These are phyloP conservation scores for Dryas octopetala DNA, from an alignment of 306 rosid genomes.

Conservation along the genomic window DNA sequence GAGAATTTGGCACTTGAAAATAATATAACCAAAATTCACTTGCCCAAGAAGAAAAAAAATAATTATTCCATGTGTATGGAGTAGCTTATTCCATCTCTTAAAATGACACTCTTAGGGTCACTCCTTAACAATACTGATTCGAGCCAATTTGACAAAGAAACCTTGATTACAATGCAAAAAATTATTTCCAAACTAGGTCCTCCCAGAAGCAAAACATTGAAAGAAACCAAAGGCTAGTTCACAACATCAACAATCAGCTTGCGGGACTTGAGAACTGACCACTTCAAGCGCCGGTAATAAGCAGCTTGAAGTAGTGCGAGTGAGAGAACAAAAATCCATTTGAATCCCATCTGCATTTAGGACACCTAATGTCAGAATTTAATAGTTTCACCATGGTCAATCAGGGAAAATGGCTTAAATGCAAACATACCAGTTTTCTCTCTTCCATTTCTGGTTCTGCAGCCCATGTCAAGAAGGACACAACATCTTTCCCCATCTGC, in stretches of 20 bases:
- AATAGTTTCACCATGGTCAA: not conserved
- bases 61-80: constrained; percentile 24
- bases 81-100: constrained; percentile 56
- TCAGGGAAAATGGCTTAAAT: not conserved
- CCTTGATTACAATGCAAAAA: constrained; percentile 42
- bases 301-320: constrained; percentile 93
- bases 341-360: constrained; percentile 90
- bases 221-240: constrained; percentile 53
- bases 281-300: constrained; percentile 83
- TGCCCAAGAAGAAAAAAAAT: constrained; percentile 10
- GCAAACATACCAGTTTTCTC: constrained; percentile 73
- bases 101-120: constrained; percentile 45
- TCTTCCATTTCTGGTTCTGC: constrained; percentile 99
- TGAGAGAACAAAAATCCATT: constrained; percentile 94
- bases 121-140: constrained; percentile 46
- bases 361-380: not conserved
- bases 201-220: constrained; percentile 37
- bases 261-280: constrained; percentile 96
- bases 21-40: constrained; percentile 34
- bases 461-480: constrained; percentile 85
- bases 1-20: constrained; percentile 16
- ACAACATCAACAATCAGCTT: constrained; percentile 96
- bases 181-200: constrained; percentile 55
- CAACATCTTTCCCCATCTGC: constrained; percentile 98
- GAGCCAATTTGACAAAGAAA: constrained; percentile 42